Conservation (phyloP, 371 early-diverging fungal genomes). For the Funneliformis caledonium region DNA sequence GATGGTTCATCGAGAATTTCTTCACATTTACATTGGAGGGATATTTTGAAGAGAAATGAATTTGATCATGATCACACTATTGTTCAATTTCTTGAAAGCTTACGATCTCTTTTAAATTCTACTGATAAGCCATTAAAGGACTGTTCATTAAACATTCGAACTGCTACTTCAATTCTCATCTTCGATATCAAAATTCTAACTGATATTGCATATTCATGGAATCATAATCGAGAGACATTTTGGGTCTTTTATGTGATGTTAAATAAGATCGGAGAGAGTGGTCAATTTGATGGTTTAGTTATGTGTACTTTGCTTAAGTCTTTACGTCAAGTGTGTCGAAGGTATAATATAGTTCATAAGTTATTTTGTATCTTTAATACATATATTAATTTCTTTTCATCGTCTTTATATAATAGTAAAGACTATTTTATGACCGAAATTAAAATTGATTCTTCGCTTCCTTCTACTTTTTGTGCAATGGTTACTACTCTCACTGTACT, state of each 20-base stretch:
- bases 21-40: background rate
- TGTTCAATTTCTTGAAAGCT: background rate
- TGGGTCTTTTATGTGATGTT: constrained; percentile 21
- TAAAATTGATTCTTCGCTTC: background rate
- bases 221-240: constrained; percentile 18
- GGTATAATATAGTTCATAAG: background rate
- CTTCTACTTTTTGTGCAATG: constrained; percentile 15
- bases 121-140: background rate
- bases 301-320: constrained; percentile 6
- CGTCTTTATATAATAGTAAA: background rate
- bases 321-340: background rate
- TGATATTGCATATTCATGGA: background rate
- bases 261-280: constrained; percentile 21
- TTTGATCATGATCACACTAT: background rate
- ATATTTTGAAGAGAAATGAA: background rate
- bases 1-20: background rate
- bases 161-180: constrained; percentile 21
- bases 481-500: background rate
- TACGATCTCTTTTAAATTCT: background rate
- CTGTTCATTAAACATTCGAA: background rate
- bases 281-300: constrained; percentile 16
- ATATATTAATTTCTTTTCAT: background rate
- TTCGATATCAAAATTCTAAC: constrained; percentile 25
- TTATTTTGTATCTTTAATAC: background rate
- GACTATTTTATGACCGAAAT: constrained; percentile 3